Base-by-base conservation (phyloP, 805 yeast species). In the Starmerella floricola region DNA sequence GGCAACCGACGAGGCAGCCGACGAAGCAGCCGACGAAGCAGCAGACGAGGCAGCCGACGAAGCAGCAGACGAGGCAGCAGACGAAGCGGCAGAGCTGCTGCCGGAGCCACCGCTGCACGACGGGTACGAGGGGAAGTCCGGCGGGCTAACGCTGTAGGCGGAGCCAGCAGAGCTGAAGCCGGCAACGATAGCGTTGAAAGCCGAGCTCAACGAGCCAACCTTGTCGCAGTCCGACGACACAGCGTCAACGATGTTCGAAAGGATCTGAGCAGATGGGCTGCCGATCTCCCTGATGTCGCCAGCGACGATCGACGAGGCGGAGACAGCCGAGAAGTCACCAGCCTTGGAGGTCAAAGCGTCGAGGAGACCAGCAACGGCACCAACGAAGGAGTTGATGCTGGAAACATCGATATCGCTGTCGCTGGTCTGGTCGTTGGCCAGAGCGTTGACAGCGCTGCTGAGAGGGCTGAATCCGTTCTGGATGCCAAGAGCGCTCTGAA, bases 401-500 rank as follows among this genome's bases (percentile, higher is more conserved):
- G 19, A 36, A n/a, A 45, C 40, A 15, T 40, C 44, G 29, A 42
- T 38, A 30, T 50, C 51, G 26, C 38, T 36, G 33, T 33, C 41
- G 17, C 46, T 15, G 15, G 44, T 18, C 16, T 41, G 48, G 18
- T 26, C 33, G 15, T 19, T 15, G 20, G 42, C 37, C 12, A 53
- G 48, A 19, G 46, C 31, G n/a, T 19, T 28, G 31, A 55, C 49
- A 29, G 54, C 55, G 19, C 24, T 18, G 24, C 46, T 39, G 30
- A 56, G 44, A n/a, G 48, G 42, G 15, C 42, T 42, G 51, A 50
- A 53, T 26, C 40, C 31, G 34, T 38, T 31, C 56, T 57, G 62
- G 46, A 57, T 56, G 31, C 40, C 42, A 15, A 56, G 51, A 19
- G 61, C 62, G 35, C 58, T 61, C 19, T 21, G 23, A 17, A 57